Evolutionary conservation across 768 basidiomycete genomes (phyloP).

Genomic region (Postia placenta): DNA sequence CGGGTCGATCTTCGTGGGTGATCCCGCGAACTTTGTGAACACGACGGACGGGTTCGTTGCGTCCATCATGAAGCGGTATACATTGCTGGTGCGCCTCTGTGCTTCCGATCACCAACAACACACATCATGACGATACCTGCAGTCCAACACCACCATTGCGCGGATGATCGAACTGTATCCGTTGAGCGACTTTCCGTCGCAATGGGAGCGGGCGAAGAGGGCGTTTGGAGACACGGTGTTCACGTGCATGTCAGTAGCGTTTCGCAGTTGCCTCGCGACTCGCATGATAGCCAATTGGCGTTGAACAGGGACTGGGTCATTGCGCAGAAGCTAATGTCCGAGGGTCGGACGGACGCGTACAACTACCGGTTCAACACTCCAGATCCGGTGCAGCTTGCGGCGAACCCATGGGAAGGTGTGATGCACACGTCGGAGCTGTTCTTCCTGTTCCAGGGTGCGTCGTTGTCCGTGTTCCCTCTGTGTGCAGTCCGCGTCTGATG

Average conservation of each 20-base stretch:
- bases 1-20: not conserved
- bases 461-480: not conserved
- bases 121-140: not conserved
- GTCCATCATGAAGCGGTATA: not conserved
- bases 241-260: not conserved
- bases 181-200: not conserved
- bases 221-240: not conserved
- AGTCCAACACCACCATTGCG: not conserved
- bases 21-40: not conserved
- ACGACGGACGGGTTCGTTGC: not conserved
- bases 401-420: not conserved
- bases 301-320: not conserved
- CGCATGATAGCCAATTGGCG: not conserved
- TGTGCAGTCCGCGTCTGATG: not conserved
- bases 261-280: not conserved
- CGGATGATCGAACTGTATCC: not conserved
- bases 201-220: not conserved
- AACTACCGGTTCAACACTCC: not conserved
- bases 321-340: not conserved
- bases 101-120: not conserved
- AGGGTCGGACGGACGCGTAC: not conserved
- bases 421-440: conserved; percentile 1
- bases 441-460: not conserved
- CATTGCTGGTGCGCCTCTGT: not conserved
- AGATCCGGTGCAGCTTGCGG: not conserved